Evolutionary conservation across 768 basidiomycete genomes (phyloP).

Genomic region (Pulveroboletus ravenelii): DNA sequence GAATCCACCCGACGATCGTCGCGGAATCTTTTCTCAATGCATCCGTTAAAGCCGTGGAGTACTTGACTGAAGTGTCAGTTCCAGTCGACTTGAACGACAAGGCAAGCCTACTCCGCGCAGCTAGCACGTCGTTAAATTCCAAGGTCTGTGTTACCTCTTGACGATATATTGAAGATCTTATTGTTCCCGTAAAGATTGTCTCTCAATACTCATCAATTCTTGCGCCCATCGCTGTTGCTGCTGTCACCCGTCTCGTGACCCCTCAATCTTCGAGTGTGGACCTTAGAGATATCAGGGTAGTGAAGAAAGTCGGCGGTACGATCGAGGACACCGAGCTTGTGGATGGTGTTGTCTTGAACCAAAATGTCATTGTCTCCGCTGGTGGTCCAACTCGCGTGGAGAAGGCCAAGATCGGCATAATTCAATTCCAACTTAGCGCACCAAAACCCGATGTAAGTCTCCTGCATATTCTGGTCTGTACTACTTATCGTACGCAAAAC

Average conservation of each 20-base stretch:
- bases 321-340: constrained; percentile 98
- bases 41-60: constrained; percentile 90
- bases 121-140: constrained; percentile 93
- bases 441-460: constrained; percentile 91
- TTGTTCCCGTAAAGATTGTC: constrained; percentile 64
- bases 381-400: constrained; percentile 94
- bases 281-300: constrained; percentile 90
- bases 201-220: constrained; percentile 98
- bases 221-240: constrained; percentile 97
- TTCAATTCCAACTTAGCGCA: constrained; percentile 96
- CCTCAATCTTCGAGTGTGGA: constrained; percentile 92
- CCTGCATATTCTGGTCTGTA: background rate
- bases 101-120: constrained; percentile 80
- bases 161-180: constrained; percentile 5
- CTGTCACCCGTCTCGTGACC: constrained; percentile 87
- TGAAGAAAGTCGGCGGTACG: constrained; percentile 98
- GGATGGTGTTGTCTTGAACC: constrained; percentile 96
- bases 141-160: constrained; percentile 51
- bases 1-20: constrained; percentile 96
- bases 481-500: background rate
- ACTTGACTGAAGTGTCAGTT: constrained; percentile 85
- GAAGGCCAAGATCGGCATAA: constrained; percentile 96
- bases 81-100: constrained; percentile 90
- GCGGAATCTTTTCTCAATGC: constrained; percentile 94
- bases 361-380: constrained; percentile 85